Base-by-base conservation (phyloP, 1,139 yeast genomes). In the Scheffersomyces insectosa region DNA sequence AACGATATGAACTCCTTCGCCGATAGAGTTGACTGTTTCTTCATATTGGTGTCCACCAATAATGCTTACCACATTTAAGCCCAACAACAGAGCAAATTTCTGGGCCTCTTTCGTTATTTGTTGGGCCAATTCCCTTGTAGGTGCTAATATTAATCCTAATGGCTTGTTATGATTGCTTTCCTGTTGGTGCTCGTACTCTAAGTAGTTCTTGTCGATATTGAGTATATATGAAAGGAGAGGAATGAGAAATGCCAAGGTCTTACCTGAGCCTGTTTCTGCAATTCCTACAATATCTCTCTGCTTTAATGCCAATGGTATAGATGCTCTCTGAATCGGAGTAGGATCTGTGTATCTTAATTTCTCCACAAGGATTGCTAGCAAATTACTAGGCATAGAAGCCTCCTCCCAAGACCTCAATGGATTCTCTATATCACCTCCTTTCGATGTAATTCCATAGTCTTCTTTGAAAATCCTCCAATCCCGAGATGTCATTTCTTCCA, bases 241-340 rank as follows among this genome's bases (percentile, higher is more conserved):
- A 38, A 90, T 72, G 48, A 90, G 81, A 61, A 88, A 91, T 0
- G 97, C 95, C 46, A 88, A 80, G 0, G 97, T 91, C 63, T 91
- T 91, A 58, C 97, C 98, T 1, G 97, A 90, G 59, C 97, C 98
- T 4, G 98, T 91, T 53, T 90, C 93, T 0, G 98, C 97, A n/a
- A 91, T 79, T 23, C 97, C 98, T 23, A 91, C 75, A 4, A 89
- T 74, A 60, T 93, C 97, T 34, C 77, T 62, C 3, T 73, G 66
- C 0, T 68, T 60, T 30, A 86, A 53, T 0, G 88, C 88, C 37
- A 86, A 71, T 0, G 97, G 97, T 10, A 91, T 80, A 0, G 97
- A 78, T 0, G 95, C 95, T 48, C 97, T 67, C 59, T 93, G 99
- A 46, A 93, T 85, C 0, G 98, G 93, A 0, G 97, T 88, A 1